Conservation (phyloP, 1,284 basidiomycete genomes). For the Hypsizygus ulmarius region DNA sequence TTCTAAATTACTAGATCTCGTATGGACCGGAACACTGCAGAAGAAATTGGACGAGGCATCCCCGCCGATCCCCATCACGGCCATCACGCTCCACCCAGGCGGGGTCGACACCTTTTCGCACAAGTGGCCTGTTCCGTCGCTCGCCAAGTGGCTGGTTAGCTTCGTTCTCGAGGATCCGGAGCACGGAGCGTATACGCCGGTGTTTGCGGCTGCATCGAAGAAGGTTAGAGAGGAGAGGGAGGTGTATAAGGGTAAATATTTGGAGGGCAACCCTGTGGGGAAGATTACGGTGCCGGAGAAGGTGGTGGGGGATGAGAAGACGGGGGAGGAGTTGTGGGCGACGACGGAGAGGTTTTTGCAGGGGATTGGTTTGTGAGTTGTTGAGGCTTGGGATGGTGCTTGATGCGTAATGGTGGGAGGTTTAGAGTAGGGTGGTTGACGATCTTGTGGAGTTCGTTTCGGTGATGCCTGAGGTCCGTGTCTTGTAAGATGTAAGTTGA, state of each 20-base stretch:
- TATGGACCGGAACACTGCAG: constrained; percentile 9
- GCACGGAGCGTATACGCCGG: constrained; percentile 32
- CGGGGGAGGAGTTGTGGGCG: constrained; percentile 20
- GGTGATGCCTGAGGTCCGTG: no score
- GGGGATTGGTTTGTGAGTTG: constrained; percentile 5
- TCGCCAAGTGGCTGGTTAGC: constrained; percentile 15
- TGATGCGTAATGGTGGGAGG: no score
- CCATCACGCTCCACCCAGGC: constrained; percentile 31
- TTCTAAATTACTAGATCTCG: constrained; percentile 10
- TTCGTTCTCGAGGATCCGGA: constrained; percentile 24
- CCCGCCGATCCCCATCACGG: constrained; percentile 24
- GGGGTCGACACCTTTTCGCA: constrained; percentile 27
- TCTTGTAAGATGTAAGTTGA: no score
- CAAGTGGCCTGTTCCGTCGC: constrained; percentile 17
- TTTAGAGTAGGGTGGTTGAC: no score
- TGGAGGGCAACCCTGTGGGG: constrained; percentile 23
- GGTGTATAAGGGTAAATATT: constrained; percentile 30
- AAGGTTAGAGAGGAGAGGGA: constrained; percentile 23
- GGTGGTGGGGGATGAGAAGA: constrained; percentile 12
- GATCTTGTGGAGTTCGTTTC: no score
- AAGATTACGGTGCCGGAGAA: constrained; percentile 22
- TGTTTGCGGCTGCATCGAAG: constrained; percentile 36
- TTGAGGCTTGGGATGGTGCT: background rate
- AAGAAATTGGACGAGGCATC: constrained; percentile 21
- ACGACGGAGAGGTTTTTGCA: constrained; percentile 20